Evolutionary conservation across 2,329 filamentous ascomycete genomes (phyloP), one percentile per base, ranked within the genome.

Genomic region (Pleomassaria siparia): DNA sequence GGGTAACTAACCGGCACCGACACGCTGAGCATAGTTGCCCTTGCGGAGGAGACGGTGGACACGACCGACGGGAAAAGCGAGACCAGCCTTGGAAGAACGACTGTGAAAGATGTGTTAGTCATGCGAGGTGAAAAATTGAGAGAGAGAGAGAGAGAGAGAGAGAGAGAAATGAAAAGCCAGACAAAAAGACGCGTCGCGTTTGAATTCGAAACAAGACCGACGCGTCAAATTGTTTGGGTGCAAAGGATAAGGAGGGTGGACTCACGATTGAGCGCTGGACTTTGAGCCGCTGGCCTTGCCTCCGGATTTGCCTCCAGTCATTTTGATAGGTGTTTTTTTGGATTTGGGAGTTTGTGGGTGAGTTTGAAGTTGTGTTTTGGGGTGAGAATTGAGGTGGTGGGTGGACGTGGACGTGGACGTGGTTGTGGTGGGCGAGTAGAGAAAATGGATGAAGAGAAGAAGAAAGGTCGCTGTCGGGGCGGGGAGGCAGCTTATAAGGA

Each of bases 221-320:
- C 63, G 63, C 61, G 62, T 61, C 58, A 28, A 47, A 29, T 20
- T 25, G 45, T 44, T 47, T n/a, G 43, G 15, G 41, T 18, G 47
- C 26, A 30, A 24, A 37, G 33, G 39, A 22, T 33, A 32, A 39
- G 40, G 54, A 55, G 47, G 43, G 56, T 47, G 43, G 44, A 88
- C 91, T 86, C 81, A 97, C 94, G 91, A 96, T 84, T 97, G 94
- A 72, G 94, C 89, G 83, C 88, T 95, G 67, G 70, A 72, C 90
- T 99, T 99, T 82, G 88, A 87, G 81, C 91, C 91, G 81, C 88
- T 92, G 82, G 92, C 91, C 88, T 97, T 97, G 86, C 94, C 94
- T 79, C 94, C 94, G 81, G 92, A 96, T 82, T 99, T 99, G 79
- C 94, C 92, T 85, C 92, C 92, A 90, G 94, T 95, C 94, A 99